Conservation (phyloP, 768 basidiomycete genomes). For the Rhizopogon roseolus region DNA sequence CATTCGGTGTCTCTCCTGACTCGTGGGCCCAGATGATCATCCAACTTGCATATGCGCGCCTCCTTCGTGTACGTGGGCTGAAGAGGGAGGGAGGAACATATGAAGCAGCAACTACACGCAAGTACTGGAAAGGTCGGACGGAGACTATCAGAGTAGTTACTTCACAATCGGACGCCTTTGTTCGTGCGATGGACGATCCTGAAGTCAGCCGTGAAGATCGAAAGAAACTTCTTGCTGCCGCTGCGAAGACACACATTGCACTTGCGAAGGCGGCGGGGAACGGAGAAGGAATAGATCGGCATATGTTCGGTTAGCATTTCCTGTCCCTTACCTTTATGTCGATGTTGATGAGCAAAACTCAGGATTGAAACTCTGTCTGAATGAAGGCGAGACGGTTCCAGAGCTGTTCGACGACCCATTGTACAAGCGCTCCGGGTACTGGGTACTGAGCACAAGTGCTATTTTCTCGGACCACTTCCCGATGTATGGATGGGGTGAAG, state of each 20-base stretch:
- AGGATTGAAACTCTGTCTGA: constrained; percentile 71
- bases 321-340: background rate
- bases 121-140: constrained; percentile 85
- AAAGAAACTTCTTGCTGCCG: constrained; percentile 51
- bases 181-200: constrained; percentile 63
- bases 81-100: constrained; percentile 70
- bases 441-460: constrained; percentile 89
- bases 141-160: constrained; percentile 89
- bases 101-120: constrained; percentile 88
- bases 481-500: constrained; percentile 93
- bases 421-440: constrained; percentile 64
- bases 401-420: constrained; percentile 75
- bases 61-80: constrained; percentile 28
- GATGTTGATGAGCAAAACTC: background rate
- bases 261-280: constrained; percentile 63
- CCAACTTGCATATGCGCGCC: constrained; percentile 81
- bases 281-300: constrained; percentile 81
- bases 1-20: constrained; percentile 86
- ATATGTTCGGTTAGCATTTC: constrained; percentile 65
- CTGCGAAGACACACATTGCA: constrained; percentile 57
- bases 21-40: constrained; percentile 93
- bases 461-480: constrained; percentile 82
- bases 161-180: constrained; percentile 72
- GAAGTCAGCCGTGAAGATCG: constrained; percentile 33
- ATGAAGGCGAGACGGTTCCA: constrained; percentile 59